A percentile compares a stretch with the other conserved stretches of the same genome.
phyloP scores from a whole-genome alignment of 1,139 yeast species.

The Suhomyces taliae region DNA sequence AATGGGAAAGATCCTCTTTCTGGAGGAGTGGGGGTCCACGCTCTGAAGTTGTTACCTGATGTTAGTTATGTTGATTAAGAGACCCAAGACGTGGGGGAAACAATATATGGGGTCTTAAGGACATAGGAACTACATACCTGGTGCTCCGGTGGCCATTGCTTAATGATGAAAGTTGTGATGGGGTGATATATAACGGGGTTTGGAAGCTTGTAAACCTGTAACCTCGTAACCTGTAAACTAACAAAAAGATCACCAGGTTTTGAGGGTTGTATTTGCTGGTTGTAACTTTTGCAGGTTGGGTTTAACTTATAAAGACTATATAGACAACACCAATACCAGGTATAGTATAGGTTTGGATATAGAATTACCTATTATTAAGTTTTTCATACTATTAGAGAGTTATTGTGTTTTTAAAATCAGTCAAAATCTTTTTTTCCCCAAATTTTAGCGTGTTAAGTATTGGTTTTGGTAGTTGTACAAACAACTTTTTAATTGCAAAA shows the following conservation, averaged over 20 bases:
- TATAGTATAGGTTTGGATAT: no score
- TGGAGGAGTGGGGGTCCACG: slow-evolving; percentile 88
- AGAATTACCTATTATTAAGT: no score
- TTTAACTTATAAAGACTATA: not conserved
- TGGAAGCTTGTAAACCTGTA: not conserved
- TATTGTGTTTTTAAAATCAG: no score
- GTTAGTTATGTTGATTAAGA: slow-evolving; percentile 12
- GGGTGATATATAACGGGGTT: not conserved
- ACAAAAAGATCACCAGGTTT: no score
- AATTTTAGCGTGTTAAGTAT: no score
- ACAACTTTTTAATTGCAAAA: no score
- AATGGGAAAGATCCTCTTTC: slow-evolving; percentile 95
- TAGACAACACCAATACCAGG: not conserved
- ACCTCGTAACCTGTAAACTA: not conserved
- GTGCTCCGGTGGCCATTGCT: slow-evolving; percentile 21
- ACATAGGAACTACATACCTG: slow-evolving; percentile 11
- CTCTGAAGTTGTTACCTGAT: slow-evolving; percentile 45
- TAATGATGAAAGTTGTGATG: not conserved
- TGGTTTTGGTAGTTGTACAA: no score
- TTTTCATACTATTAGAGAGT: no score
- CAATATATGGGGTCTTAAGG: not conserved
- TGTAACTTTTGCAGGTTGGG: no score
- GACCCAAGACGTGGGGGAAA: not conserved
- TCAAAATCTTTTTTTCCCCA: no score
- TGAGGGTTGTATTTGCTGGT: no score